phyloP scores from a whole-genome alignment of 2,329 filamentous ascomycete genomes.

The Fusarium transvaalense region DNA sequence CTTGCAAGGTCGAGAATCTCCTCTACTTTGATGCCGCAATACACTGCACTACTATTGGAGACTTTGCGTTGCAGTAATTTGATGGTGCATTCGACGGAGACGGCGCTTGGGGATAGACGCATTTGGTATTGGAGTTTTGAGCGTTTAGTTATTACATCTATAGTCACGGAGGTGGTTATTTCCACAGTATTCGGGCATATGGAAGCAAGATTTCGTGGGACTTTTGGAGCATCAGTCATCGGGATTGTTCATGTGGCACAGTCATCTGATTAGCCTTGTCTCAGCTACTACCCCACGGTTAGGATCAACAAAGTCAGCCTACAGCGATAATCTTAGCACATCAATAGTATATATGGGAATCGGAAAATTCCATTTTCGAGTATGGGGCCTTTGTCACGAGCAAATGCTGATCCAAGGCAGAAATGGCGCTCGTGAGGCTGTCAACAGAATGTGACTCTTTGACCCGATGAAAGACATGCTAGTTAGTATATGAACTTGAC shows the following conservation, averaged over 20 bases:
- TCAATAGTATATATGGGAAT: slow-evolving; percentile 20
- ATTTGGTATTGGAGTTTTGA: slow-evolving; percentile 17
- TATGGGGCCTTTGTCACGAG: slow-evolving; percentile 33
- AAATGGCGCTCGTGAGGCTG: slow-evolving; percentile 29
- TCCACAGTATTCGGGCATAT: not conserved
- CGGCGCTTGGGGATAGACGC: not conserved
- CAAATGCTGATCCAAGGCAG: slow-evolving; percentile 30
- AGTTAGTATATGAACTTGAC: not conserved
- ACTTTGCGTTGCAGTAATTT: slow-evolving; percentile 38
- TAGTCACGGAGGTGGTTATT: not conserved
- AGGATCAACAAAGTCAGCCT: slow-evolving; percentile 29
- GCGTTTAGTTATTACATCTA: slow-evolving; percentile 1
- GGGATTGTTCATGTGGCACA: slow-evolving; percentile 35
- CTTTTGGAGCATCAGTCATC: slow-evolving; percentile 19
- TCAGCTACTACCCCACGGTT: slow-evolving; percentile 33
- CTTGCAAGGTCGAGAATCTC: slow-evolving; percentile 58
- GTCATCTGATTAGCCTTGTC: slow-evolving; percentile 39
- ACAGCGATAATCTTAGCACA: slow-evolving; percentile 8
- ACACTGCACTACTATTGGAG: slow-evolving; percentile 55
- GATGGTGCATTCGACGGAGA: not conserved
- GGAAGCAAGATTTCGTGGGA: not conserved
- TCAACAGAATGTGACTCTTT: slow-evolving; percentile 19
- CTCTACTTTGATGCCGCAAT: slow-evolving; percentile 60
- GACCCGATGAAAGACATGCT: too few relatives aligned
- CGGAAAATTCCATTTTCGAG: not conserved